phyloP scores from a whole-genome alignment of 2,329 filamentous ascomycete genomes.

The Cyclaneusma minus region DNA sequence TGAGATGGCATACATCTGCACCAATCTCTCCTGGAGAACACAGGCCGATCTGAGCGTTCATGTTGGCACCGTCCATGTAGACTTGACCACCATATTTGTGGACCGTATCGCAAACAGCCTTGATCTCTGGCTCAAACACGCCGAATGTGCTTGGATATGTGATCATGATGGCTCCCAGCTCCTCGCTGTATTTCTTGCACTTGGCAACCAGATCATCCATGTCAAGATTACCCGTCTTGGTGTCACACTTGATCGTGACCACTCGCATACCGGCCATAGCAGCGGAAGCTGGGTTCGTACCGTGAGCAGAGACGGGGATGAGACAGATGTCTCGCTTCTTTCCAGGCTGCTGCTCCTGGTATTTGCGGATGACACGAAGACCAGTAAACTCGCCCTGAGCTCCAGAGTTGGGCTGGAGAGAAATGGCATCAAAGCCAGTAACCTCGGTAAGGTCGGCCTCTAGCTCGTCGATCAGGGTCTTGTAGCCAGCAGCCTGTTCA shows the following conservation, averaged over 20 bases:
- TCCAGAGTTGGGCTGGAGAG: constrained; percentile 87
- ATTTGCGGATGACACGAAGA: constrained; percentile 75
- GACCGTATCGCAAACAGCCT: constrained; percentile 71
- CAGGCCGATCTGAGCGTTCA: constrained; percentile 94
- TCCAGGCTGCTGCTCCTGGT: constrained; percentile 50
- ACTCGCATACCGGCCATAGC: constrained; percentile 95
- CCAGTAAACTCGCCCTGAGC: constrained; percentile 93
- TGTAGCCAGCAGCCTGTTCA: constrained; percentile 51
- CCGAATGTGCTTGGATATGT: constrained; percentile 93
- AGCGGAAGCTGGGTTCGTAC: constrained; percentile 88
- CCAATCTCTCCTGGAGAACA: constrained; percentile 92
- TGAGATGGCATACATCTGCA: constrained; percentile 91
- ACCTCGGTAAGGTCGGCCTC: constrained; percentile 63
- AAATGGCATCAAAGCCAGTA: constrained; percentile 81
- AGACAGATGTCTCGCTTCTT: constrained; percentile 79
- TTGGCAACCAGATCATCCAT: constrained; percentile 74
- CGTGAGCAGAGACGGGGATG: constrained; percentile 89
- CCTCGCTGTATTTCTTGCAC: constrained; percentile 72
- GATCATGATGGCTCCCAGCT: constrained; percentile 88
- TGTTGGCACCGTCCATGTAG: constrained; percentile 98
- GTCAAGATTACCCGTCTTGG: constrained; percentile 76
- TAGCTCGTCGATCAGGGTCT: constrained; percentile 54
- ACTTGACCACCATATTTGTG: constrained; percentile 83
- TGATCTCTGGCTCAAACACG: constrained; percentile 83
- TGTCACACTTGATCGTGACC: constrained; percentile 81